Base-by-base conservation (phyloP, 495 filamentous ascomycete species). In the Evansstolkia leycettana region DNA sequence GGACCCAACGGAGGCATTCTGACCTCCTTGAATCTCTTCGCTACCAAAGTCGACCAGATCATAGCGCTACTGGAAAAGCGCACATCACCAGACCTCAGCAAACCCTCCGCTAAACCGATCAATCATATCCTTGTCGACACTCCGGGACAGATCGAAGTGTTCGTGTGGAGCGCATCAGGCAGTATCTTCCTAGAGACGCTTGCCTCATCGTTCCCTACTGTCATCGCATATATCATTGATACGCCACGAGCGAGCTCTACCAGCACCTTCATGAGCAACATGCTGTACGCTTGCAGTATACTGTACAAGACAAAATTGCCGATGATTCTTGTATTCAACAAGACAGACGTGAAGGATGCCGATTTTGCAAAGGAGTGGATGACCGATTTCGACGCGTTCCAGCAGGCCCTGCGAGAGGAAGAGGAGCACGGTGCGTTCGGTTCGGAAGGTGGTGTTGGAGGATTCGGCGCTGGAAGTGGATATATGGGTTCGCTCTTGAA, bases 301-400 rank as follows among this genome's bases (percentile, higher is more conserved):
- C 70, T 98, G 1, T 98, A 98, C 72, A 96, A 96, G 65, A 96
- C 88, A 6, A 92, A 90, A 51, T 68, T 98, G 5, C 90, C 90
- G 2, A 96, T 98, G 89, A 90, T 98, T 15, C 57, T 98, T 11
- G 90, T 96, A 2, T 95, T 96, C 66, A 98, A 98, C 62, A 98
- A 98, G 65, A 93, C 88, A 0, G 90, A 98, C 52, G 83, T 90
- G 5, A 80, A 90, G 51, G 83, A 90, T 48, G 84, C 88, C 2
- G 70, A 69, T 14, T 94, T 94, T 47, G 90, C 85, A 7, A 92
- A 94, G 64, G 87, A 96, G 54, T 99, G 90, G 90, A 99, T 99
- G 90, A 93, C 87, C 12, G 88, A 99, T 52, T 96, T 92, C 48
- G 89, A 96, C 42, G 77, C 83, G 10, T 99, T 99, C 58, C 92